Base-by-base conservation (phyloP, 495 filamentous ascomycete species). In the Thermothielavioides terrestris region DNA sequence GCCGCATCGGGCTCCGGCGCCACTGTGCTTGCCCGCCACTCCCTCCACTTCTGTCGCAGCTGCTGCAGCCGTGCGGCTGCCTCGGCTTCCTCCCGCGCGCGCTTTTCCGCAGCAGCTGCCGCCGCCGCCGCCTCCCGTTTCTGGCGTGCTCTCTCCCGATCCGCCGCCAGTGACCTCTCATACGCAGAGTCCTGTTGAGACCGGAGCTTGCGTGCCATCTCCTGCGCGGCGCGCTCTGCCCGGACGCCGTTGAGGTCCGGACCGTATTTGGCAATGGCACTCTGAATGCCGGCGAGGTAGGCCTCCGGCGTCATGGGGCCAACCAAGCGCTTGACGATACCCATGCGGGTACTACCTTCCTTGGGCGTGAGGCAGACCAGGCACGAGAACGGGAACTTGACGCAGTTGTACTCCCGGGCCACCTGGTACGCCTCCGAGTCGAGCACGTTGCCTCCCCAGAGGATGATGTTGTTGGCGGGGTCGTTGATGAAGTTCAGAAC, bases 351-450 rank as follows among this genome's bases (percentile, higher is more conserved):
- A 49, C 83, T 84, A 4, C 84, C 86, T 11, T 86, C 81, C 52
- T 80, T 68, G 0, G 91, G 88, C 0, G 89, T 94, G 48, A 95
- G 85, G 23, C 83, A 85, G 22, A 95, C 80, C 0, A 95, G 70
- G 26, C 82, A 88, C 0, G 85, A 82, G 62, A 90, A 95, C 4
- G 92, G 92, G 60, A 89, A 95, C 59, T 92, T 92, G 56, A 84
- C 91, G 64, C 84, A 88, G 56, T 81, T 80, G 46, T 97, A 79
- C 25, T 87, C 84, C 27, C 77, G 79, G 27, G 89, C 78, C 21
- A 95, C 88, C 63, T 96, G 89, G 62, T 94, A 96, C 5, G 89
- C 85, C 65, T 98, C 92, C 4, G 88, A 81, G 59, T 98, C 92
- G 53, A 85, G 81, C 1, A 97, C 84, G 51, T 84, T 94, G 17